Percentiles rank a stretch among this genome's conserved stretches.
phyloP scores from a whole-genome alignment of 1,284 basidiomycete genomes.

The Moesziomyces aphidis region DNA sequence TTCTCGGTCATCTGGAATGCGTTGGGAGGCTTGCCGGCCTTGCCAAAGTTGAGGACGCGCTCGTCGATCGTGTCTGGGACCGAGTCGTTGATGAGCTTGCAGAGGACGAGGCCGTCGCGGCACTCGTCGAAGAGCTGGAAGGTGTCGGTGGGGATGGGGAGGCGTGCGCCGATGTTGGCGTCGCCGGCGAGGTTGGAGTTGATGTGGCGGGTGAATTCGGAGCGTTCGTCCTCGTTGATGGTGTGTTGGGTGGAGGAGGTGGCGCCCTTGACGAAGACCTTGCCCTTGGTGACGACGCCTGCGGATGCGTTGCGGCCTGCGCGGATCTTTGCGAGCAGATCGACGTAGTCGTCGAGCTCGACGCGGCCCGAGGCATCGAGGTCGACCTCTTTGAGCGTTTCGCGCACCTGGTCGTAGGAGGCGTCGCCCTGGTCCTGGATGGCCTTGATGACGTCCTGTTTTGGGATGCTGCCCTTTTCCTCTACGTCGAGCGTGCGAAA shows the following conservation, averaged over 20 bases:
- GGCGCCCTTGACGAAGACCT: conserved; percentile 92
- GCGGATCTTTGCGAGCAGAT: conserved; percentile 85
- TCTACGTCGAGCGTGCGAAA: conserved; percentile 65
- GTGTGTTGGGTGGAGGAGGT: conserved; percentile 97
- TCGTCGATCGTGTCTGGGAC: conserved; percentile 99
- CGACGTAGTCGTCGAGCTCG: conserved; percentile 97
- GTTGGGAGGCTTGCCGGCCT: conserved; percentile 73
- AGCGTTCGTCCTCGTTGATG: conserved; percentile 95
- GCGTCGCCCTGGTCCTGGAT: conserved; percentile 59
- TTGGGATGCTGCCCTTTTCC: conserved; percentile 62
- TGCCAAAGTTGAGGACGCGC: conserved; percentile 84
- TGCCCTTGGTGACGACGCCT: conserved; percentile 74
- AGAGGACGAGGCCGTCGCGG: conserved; percentile 91
- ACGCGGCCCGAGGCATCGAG: conserved; percentile 95
- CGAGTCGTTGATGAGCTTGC: conserved; percentile 98
- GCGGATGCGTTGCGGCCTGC: conserved; percentile 69
- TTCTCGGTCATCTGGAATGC: conserved; percentile 99
- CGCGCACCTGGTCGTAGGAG: conserved; percentile 68
- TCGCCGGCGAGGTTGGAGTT: conserved; percentile 92
- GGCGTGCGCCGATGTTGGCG: conserved; percentile 80
- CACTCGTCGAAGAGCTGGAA: conserved; percentile 99
- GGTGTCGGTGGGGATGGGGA: conserved; percentile 95
- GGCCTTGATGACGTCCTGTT: conserved; percentile 64
- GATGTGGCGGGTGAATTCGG: conserved; percentile 97
- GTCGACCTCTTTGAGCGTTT: conserved; percentile 91